Evolutionary conservation across 2,329 filamentous ascomycete species (phyloP).

Genomic region (Colletotrichum euphorbiae): DNA sequence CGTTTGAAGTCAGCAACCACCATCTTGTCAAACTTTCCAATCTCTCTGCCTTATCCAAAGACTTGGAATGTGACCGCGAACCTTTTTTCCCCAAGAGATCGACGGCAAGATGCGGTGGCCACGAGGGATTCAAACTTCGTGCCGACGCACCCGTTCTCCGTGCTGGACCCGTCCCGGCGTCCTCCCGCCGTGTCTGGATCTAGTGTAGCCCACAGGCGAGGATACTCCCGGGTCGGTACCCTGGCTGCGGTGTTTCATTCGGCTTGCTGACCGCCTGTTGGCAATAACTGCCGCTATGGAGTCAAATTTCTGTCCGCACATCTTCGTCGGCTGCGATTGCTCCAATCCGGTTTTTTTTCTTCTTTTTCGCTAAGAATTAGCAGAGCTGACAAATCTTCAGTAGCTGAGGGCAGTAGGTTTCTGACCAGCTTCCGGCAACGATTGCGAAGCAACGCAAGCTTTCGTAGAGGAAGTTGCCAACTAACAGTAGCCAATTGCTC

Average conservation of each 20-base stretch:
- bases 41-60: slow-evolving; percentile 22
- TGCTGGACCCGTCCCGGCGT: slow-evolving; percentile 2
- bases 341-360: too few relatives aligned
- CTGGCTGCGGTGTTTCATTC: slow-evolving; percentile 23
- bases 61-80: slow-evolving; percentile 20
- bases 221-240: slow-evolving; percentile 9
- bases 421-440: not conserved
- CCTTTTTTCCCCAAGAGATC: slow-evolving; percentile 15
- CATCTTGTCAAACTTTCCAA: slow-evolving; percentile 16
- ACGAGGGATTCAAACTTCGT: slow-evolving; percentile 26
- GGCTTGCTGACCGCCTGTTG: slow-evolving; percentile 29
- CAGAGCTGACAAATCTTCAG: slow-evolving; percentile 2
- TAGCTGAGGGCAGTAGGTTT: not conserved
- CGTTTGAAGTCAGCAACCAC: slow-evolving; percentile 34
- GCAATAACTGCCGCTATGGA: slow-evolving; percentile 22
- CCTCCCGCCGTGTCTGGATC: slow-evolving; percentile 24
- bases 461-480: not conserved
- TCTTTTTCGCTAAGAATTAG: not conserved
- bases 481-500: slow-evolving; percentile 1
- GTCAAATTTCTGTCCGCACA: slow-evolving; percentile 3
- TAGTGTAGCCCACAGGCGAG: slow-evolving; percentile 2
- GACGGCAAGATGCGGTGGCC: slow-evolving; percentile 9
- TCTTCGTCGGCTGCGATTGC: not conserved
- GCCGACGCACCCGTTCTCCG: slow-evolving; percentile 24
- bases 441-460: not conserved